Conservation (phyloP, 805 yeast species). For the Metschnikowia kunwiensis region DNA sequence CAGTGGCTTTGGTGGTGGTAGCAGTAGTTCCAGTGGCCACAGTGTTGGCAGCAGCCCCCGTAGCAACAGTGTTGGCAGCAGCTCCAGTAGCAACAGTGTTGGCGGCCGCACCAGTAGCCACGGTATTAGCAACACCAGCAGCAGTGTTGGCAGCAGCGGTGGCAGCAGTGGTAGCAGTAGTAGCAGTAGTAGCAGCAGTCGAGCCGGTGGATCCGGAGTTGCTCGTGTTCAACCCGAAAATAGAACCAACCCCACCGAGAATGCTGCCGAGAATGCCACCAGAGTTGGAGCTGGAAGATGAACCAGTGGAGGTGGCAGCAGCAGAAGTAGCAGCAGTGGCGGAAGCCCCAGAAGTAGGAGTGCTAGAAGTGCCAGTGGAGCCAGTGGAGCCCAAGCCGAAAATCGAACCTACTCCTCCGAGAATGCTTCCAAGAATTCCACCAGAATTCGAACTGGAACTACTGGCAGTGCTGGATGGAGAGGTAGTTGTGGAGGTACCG, state of each 20-base stretch:
- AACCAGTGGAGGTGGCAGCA: not conserved
- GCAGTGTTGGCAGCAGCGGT: not conserved
- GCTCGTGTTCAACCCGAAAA: not conserved
- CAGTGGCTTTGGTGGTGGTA: constrained; percentile 1
- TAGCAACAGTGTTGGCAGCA: not conserved
- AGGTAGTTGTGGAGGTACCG: not conserved
- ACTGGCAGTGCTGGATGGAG: not conserved
- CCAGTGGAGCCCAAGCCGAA: constrained; percentile 1
- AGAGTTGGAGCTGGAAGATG: not conserved
- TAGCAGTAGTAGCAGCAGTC: too few species aligned
- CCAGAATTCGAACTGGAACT: constrained; percentile 1
- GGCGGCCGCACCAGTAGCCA: not conserved
- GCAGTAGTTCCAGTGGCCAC: not conserved
- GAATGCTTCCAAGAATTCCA: constrained; percentile 8
- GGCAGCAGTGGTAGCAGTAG: too few species aligned
- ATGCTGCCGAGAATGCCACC: not conserved
- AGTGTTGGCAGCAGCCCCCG: not conserved
- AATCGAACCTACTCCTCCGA: constrained; percentile 6
- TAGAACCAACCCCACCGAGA: not conserved
- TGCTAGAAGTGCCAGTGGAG: constrained; percentile 1
- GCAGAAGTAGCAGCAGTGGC: too few species aligned
- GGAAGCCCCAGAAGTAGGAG: too few species aligned
- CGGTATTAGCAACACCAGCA: not conserved
- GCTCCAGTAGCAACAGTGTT: not conserved
- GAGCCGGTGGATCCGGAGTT: not conserved